phyloP scores from a whole-genome alignment of 2,329 filamentous ascomycete species.

The Penicillium digitatum region DNA sequence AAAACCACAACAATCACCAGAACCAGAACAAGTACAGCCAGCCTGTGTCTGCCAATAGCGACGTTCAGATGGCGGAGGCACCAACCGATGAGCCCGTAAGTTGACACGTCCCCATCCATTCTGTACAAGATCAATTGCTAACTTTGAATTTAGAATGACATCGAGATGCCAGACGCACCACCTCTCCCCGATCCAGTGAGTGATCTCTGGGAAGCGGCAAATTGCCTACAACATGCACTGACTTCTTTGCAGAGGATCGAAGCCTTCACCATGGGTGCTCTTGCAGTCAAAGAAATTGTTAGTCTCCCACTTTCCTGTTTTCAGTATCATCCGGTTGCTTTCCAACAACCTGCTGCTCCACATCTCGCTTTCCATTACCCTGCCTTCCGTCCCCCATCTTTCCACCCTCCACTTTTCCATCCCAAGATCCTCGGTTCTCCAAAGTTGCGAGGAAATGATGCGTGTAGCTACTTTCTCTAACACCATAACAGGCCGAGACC shows the following conservation, averaged over 20 bases:
- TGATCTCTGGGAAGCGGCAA: background rate
- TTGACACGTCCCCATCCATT: background rate
- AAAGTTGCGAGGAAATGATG: background rate
- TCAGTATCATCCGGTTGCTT: background rate
- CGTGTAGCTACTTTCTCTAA: background rate
- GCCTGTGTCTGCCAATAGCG: background rate
- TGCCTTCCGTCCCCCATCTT: background rate
- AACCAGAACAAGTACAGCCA: background rate
- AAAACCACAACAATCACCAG: background rate
- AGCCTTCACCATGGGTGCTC: background rate
- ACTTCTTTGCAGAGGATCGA: background rate
- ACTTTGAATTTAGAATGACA: conserved; percentile 1
- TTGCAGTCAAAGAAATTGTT: background rate
- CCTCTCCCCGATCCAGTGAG: conserved; percentile 3
- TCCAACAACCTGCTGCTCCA: background rate
- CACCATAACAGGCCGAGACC: background rate
- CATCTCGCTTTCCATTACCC: background rate
- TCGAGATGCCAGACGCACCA: conserved; percentile 21
- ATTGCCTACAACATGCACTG: background rate
- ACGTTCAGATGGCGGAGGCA: background rate
- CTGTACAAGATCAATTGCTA: background rate
- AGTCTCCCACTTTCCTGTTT: background rate
- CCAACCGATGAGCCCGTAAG: conserved; percentile 3
- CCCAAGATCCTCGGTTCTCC: background rate
- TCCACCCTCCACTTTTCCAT: background rate